Percentiles rank a stretch among this genome's conserved stretches.
Conservation (phyloP, 192 early-diverging fungal genomes). For the Coemansia furcata region DNA sequence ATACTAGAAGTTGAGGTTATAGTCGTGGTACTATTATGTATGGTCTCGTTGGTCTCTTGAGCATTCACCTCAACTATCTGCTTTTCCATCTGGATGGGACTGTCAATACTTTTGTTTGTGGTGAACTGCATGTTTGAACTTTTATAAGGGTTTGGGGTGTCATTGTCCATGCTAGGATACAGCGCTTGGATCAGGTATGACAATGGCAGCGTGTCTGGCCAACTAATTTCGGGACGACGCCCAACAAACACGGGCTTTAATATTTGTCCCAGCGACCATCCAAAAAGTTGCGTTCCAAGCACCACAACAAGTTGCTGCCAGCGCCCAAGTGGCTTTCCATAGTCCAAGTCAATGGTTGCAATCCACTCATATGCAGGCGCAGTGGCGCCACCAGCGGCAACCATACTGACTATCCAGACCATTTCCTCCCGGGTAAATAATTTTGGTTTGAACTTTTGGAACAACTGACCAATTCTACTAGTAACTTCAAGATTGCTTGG, state of each 20-base stretch:
- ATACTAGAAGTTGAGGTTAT: background rate
- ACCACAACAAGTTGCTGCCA: conserved; percentile 42
- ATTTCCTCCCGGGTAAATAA: conserved; percentile 33
- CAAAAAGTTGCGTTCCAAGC: conserved; percentile 37
- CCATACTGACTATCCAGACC: conserved; percentile 46
- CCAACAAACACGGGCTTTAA: conserved; percentile 39
- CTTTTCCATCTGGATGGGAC: no score
- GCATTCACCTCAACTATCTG: background rate
- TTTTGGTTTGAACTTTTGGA: background rate
- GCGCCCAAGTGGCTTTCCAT: conserved; percentile 22
- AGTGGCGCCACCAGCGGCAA: conserved; percentile 46
- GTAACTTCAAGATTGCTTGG: background rate
- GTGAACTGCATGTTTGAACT: background rate
- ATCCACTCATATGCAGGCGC: conserved; percentile 50
- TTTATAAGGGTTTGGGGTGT: background rate
- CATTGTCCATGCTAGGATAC: conserved; percentile 1
- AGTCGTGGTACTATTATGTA: background rate
- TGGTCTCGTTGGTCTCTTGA: background rate
- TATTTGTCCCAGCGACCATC: conserved; percentile 45
- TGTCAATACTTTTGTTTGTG: background rate
- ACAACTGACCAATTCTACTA: background rate
- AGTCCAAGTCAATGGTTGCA: conserved; percentile 41
- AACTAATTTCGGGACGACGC: conserved; percentile 18
- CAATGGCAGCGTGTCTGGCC: conserved; percentile 42
- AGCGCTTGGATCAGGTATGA: conserved; percentile 41